Base-by-base conservation (phyloP, 345 rosid species). In the Acer campestre region DNA sequence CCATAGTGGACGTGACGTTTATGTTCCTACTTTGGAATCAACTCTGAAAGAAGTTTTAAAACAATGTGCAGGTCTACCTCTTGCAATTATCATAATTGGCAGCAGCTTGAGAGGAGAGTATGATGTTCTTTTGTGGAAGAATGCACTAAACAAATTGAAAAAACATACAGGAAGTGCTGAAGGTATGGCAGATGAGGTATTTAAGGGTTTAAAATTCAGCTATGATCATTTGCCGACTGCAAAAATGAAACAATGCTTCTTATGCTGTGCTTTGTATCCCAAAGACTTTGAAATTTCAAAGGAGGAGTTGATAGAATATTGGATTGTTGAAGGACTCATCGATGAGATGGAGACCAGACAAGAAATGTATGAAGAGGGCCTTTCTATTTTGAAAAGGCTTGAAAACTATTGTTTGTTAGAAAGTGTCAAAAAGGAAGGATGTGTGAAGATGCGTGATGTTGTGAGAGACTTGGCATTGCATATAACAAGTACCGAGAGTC, bases 361-460 rank as follows among this genome's bases (percentile, higher is more conserved):
- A 38, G 58, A 59, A 40, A 31, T 75, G 81, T 16, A 42, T 4
- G 38, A 73, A 9, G 27, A 12, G 42, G 90, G 84, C 2, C 58
- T 77, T 20, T 2, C 31, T 0, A 53, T 80, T 8, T 67, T 84
- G 10, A 27, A 29, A n/a, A 78, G 58, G 61, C 80, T 86, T 11
- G 78, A 55, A 61, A 65, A 73, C 0, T 70, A 75, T 0, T 49
- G 76, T 38, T 70, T 80, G 67, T 42, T 84, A 51, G 75, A 82
- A 61, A 7, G 18, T 0, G 20, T 8, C 6, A 2, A 59, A 44
- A 27, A 44, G 0, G 22, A 25, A 7, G 16, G 20, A 3, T 4
- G 2, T 17, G 75, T 79, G 13, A 77, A 49, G 79, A 81, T 81
- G 85, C 79, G 79, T 56, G 81, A 74, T 23, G 53, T 84, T 67